Conservation (phyloP, 192 early-diverging fungal genomes). For the Entomortierella beljakovae region DNA sequence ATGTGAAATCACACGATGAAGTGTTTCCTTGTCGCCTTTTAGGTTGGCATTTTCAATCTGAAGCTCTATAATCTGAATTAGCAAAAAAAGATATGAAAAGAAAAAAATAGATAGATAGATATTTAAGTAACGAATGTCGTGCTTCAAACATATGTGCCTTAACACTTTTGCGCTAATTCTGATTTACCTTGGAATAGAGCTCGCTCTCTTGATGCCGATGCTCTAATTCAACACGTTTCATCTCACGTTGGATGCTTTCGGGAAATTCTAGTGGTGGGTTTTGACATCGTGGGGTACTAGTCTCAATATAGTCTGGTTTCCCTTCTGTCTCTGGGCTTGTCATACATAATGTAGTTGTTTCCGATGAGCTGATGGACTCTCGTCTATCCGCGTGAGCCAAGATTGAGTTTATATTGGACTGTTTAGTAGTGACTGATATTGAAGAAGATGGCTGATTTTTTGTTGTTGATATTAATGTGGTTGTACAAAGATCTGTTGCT, state of each 20-base stretch:
- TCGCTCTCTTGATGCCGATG: conserved; percentile 36
- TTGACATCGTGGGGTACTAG: conserved; percentile 2
- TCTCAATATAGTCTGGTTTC: neutral
- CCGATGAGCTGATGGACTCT: neutral
- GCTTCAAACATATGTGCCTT: too few relatives aligned
- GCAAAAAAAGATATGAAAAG: neutral
- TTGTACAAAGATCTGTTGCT: neutral
- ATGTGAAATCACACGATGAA: conserved; percentile 11
- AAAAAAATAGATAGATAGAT: neutral
- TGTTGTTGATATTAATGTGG: neutral
- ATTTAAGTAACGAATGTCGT: too few relatives aligned
- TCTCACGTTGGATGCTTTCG: conserved; percentile 37
- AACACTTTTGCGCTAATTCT: too few relatives aligned
- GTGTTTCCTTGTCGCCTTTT: conserved; percentile 41
- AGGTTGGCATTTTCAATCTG: conserved; percentile 49
- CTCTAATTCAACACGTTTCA: conserved; percentile 33
- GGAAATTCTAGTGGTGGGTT: conserved; percentile 33
- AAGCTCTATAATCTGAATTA: conserved; percentile 52
- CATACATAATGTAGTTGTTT: neutral
- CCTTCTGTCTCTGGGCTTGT: neutral
- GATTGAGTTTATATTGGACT: too few relatives aligned
- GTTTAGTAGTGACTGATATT: too few relatives aligned
- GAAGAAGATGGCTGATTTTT: too few relatives aligned
- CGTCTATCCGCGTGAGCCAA: neutral
- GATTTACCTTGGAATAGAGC: conserved; percentile 41